Evolutionary conservation across 192 early-diverging fungal species (phyloP).

Genomic region (Phycomyces nitens): DNA sequence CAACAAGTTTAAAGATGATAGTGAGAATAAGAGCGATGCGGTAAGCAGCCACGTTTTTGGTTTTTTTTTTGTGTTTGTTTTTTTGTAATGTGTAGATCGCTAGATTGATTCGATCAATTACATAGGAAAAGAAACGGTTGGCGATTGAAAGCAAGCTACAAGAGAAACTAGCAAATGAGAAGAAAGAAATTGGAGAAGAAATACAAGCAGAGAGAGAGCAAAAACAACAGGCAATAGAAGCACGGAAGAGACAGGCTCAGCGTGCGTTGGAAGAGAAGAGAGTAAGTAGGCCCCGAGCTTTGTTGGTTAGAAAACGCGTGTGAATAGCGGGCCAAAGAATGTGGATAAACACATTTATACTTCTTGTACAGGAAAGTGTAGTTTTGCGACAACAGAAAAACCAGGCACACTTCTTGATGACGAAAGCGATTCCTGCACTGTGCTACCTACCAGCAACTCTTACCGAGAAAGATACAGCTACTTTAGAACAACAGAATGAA

Average conservation of each 20-base stretch:
- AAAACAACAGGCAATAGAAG: constrained; percentile 19
- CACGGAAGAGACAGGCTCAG: constrained; percentile 12
- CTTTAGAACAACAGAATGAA: constrained; percentile 5
- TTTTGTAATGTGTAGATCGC: no score
- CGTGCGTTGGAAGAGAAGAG: constrained; percentile 11
- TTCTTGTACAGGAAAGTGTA: constrained; percentile 5
- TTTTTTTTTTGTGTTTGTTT: constrained; percentile 1
- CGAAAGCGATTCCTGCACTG: constrained; percentile 23
- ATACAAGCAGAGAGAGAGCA: constrained; percentile 40
- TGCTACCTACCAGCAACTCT: constrained; percentile 34
- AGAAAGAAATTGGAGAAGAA: constrained; percentile 36
- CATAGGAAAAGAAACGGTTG: constrained; percentile 42
- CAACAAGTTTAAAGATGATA: constrained; percentile 51
- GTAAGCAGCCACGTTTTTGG: constrained; percentile 24
- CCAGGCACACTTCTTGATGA: constrained; percentile 32
- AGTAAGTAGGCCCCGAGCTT: neutral
- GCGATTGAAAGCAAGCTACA: constrained; percentile 40
- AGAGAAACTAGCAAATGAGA: constrained; percentile 45
- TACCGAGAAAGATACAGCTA: constrained; percentile 5
- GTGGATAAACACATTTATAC: no score
- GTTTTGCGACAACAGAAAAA: constrained; percentile 21
- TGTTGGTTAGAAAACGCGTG: no score
- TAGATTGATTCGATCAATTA: neutral
- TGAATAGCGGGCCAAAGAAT: no score
- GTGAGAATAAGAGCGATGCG: constrained; percentile 40